Percentiles rank a stretch among this genome's conserved stretches.
These are phyloP conservation scores for Neurospora sp. DNA, from an alignment of 495 filamentous ascomycete species.

Conservation along the genomic window DNA sequence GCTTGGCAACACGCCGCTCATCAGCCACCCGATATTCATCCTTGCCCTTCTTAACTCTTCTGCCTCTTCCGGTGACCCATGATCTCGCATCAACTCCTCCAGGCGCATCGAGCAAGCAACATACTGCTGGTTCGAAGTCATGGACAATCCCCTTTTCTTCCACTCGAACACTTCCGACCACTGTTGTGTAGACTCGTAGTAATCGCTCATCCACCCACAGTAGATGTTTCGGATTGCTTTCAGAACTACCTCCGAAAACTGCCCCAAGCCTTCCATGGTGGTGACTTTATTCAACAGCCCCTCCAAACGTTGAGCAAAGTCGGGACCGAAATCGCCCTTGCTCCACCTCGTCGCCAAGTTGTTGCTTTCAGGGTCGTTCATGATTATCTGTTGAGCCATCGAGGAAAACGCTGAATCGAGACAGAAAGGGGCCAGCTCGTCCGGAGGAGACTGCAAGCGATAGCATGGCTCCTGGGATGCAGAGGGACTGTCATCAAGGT, in stretches of 20 bases:
- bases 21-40: constrained; percentile 14
- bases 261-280: background rate
- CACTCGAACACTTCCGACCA: constrained; percentile 16
- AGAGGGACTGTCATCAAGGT: background rate
- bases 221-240: constrained; percentile 16
- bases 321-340: constrained; percentile 5
- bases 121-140: constrained; percentile 19
- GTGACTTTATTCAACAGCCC: background rate
- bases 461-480: background rate
- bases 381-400: constrained; percentile 21
- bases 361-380: constrained; percentile 12
- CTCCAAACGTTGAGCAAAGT: constrained; percentile 10
- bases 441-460: background rate
- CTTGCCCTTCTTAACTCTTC: constrained; percentile 12
- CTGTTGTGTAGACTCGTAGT: constrained; percentile 14
- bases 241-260: constrained; percentile 3
- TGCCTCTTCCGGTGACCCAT: constrained; percentile 13
- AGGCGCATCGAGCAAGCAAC: constrained; percentile 20
- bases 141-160: constrained; percentile 9
- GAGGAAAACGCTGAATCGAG: constrained; percentile 18
- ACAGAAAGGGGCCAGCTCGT: background rate
- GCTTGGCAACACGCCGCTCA: background rate
- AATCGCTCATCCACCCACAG: constrained; percentile 21
- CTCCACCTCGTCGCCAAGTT: constrained; percentile 15
- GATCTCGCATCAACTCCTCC: constrained; percentile 16